Evolutionary conservation across 2,329 filamentous ascomycete genomes (phyloP).

Genomic region (Phaeophleospora eucalypticola): DNA sequence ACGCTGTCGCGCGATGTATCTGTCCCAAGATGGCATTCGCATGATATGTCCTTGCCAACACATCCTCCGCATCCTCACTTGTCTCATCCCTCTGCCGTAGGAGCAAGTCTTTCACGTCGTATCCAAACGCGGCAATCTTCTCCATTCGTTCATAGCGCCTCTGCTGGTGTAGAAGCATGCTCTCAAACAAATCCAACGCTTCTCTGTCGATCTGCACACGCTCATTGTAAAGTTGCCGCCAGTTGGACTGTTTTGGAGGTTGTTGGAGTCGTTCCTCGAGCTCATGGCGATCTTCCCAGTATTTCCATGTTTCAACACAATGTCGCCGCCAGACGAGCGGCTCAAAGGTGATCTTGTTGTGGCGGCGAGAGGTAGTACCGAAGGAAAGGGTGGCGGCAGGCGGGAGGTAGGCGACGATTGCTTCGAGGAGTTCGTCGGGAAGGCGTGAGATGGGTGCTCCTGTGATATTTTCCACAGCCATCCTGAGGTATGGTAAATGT

Average conservation of each 20-base stretch:
- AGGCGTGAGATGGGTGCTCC: slow-evolving; percentile 36
- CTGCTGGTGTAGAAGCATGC: slow-evolving; percentile 66
- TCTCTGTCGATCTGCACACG: slow-evolving; percentile 34
- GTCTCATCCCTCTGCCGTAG: slow-evolving; percentile 63
- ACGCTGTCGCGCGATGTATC: slow-evolving; percentile 74
- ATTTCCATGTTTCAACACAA: slow-evolving; percentile 64
- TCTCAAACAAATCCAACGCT: slow-evolving; percentile 51
- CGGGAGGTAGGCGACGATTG: slow-evolving; percentile 64
- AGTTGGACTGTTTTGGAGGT: slow-evolving; percentile 43
- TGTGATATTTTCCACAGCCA: not conserved
- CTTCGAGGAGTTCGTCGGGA: slow-evolving; percentile 81
- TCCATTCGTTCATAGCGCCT: slow-evolving; percentile 66
- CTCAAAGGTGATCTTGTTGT: slow-evolving; percentile 64
- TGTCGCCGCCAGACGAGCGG: slow-evolving; percentile 75
- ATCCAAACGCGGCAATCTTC: slow-evolving; percentile 67
- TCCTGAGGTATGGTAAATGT: too few species aligned
- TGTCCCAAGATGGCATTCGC: slow-evolving; percentile 69
- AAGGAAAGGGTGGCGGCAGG: slow-evolving; percentile 49
- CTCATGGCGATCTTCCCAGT: slow-evolving; percentile 68
- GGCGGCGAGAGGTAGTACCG: slow-evolving; percentile 59
- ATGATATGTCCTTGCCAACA: slow-evolving; percentile 74
- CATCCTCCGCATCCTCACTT: slow-evolving; percentile 62
- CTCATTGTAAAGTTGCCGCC: slow-evolving; percentile 56
- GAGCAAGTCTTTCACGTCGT: slow-evolving; percentile 78
- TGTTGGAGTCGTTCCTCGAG: slow-evolving; percentile 52